Base-by-base conservation (phyloP, 164 flowering plant species). In the Chloranthus sessilifolius region DNA sequence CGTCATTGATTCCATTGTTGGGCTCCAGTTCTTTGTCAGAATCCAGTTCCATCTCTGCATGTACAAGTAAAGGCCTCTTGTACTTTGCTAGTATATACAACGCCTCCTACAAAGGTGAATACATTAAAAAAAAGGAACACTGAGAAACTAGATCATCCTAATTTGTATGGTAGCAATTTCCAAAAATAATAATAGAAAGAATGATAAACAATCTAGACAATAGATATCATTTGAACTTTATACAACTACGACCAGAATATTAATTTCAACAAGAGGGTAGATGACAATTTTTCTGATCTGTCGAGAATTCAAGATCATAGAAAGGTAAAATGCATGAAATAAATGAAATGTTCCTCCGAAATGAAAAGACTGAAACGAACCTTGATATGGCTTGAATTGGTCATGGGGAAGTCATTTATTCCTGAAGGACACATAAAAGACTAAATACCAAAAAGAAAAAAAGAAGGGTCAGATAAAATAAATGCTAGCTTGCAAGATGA, bases 391-490 rank as follows among this genome's bases (percentile, higher is more conserved):
- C 58, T 78, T 58, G 67, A 39, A 62, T 83, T 76, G 54, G 97
- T 89, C 99, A 94, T 89, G 50, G 99, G 99, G 38, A 94, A 94
- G 71, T 94, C 99, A 53, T 85, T 75, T 68, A 94, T 94, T 54
- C 99, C 99, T 9, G 99, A 94, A 53, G 99, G 99, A 52, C 95
- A 85, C 99, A 94, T 94, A 62, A 94, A 94, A 53, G 99, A 94
- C 99, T 94, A 46, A 71, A 75, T 27, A 33, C 49, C 61, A 36
- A 56, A 53, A 52, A 31, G 43, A 39, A 31, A 45, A 49, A 47
- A 41, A 26, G 22, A 50, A 47, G 20, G 12, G 41, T 45, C 19
- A 59, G 38, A 37, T 42, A 26, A 41, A 9, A 34, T 39, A 10
- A 40, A 55, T 33, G 22, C 29, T 42, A 35, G 22, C 17, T 28